These are phyloP conservation scores for Suillus weaverae DNA, from an alignment of 768 basidiomycete genomes.

Conservation along the genomic window DNA sequence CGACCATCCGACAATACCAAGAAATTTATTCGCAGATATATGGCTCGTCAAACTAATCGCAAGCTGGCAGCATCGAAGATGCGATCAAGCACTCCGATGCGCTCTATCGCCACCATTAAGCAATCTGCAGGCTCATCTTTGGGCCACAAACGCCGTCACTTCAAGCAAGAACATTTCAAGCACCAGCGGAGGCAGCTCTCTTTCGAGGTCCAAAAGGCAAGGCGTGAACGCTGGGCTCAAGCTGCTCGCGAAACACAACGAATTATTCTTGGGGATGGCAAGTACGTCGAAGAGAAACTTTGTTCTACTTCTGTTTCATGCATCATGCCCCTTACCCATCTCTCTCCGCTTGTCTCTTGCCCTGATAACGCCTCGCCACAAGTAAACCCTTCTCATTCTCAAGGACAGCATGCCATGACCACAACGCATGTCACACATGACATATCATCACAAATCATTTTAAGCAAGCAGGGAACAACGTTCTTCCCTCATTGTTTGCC, in stretches of 20 bases:
- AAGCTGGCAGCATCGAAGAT: slow-evolving; percentile 28
- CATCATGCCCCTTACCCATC: slow-evolving; percentile 8
- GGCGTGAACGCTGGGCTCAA: slow-evolving; percentile 32
- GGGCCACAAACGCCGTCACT: slow-evolving; percentile 21
- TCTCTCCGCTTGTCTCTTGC: slow-evolving; percentile 6
- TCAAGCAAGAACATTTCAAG: slow-evolving; percentile 21
- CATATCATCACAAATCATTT: slow-evolving; percentile 36
- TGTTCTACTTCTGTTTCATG: slow-evolving; percentile 10
- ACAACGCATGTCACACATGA: slow-evolving; percentile 26
- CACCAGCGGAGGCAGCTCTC: slow-evolving; percentile 19
- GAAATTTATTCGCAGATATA: slow-evolving; percentile 6
- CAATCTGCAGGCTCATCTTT: slow-evolving; percentile 20
- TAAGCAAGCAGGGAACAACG: slow-evolving; percentile 38
- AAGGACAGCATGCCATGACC: neutral
- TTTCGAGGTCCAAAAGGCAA: slow-evolving; percentile 25
- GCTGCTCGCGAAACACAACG: slow-evolving; percentile 37
- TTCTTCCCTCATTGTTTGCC: slow-evolving; percentile 42
- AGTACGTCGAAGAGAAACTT: slow-evolving; percentile 35
- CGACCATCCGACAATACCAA: slow-evolving; percentile 10
- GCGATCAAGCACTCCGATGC: slow-evolving; percentile 24
- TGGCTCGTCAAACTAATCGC: slow-evolving; percentile 22
- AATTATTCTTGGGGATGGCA: slow-evolving; percentile 41
- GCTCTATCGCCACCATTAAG: slow-evolving; percentile 25
- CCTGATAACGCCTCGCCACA: neutral
- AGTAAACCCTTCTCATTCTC: slow-evolving; percentile 6